Base-by-base conservation (phyloP, 2,329 filamentous ascomycete genomes). In the Myriosclerotinia scirpicola region DNA sequence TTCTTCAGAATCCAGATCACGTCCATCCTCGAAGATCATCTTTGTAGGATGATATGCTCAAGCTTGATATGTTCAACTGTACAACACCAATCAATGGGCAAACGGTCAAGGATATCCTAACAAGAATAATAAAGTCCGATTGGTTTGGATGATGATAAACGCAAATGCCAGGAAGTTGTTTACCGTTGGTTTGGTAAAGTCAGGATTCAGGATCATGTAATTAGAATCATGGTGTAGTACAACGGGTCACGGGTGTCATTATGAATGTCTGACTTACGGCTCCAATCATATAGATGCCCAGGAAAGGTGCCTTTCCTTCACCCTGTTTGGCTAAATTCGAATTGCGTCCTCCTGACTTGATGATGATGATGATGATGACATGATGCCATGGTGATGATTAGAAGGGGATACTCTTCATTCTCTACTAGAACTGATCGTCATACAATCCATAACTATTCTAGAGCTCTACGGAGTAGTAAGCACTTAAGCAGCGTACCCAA, bases 151-250 rank as follows among this genome's bases (percentile, higher is more conserved):
- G 38, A 34, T 46, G 42, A 58, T 22, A n/a, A 46, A 40, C 26
- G 60, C 26, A 38, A 63, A 14, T 54, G 54, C 46, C 48, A 40
- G 54, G 54, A 61, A 60, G 54, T 22, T 34, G 54, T 65, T 65
- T 65, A 65, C 64, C 64, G 54, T 65, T 46, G 64, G 64, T 44
- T 44, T 65, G 64, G 64, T 65, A 61, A 61, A 61, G 64, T 65
- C 30, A 53, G 14, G 44, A 60, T 65, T 44, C 60, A 26, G 64
- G 54, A 40, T 60, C 30, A 38, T 36, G 58, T 38, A 38, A 50
- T 50, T 42, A 40, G 36, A 40, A 42, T 26, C 20, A 6, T 38
- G n/a, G 34, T 54, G 34, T 50, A 34, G 44, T 36, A 60, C 30
- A 42, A 60, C 56, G 30, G 30, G 30, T 34, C 30, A 34, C 30